phyloP scores from a whole-genome alignment of 345 rosid species.

The Sonneratia alba region DNA sequence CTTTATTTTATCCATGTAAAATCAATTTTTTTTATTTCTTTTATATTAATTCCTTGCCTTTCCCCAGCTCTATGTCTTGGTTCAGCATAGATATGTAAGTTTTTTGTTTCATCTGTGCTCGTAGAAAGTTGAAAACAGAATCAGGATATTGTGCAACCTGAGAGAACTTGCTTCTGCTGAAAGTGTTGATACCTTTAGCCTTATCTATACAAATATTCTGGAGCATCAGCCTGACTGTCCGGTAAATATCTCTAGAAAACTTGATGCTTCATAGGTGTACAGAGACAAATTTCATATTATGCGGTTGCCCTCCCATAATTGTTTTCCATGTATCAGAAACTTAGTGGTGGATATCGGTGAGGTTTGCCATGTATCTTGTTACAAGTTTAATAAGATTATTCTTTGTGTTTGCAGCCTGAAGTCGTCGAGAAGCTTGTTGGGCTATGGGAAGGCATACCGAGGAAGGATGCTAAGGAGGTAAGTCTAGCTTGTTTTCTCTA shows the following conservation, averaged over 20 bases:
- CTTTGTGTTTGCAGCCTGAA: constrained; percentile 50
- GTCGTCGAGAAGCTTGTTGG: constrained; percentile 97
- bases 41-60: neutral
- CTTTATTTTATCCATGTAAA: neutral
- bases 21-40: neutral
- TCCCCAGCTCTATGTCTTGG: neutral
- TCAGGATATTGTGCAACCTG: constrained; percentile 76
- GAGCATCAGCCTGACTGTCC: constrained; percentile 99
- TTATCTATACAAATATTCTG: constrained; percentile 84
- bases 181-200: constrained; percentile 89
- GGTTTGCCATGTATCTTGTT: neutral
- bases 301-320: neutral
- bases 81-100: neutral
- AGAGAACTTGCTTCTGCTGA: constrained; percentile 99
- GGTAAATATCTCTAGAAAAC: constrained; percentile 27
- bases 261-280: neutral
- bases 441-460: constrained; percentile 90
- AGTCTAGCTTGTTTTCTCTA: neutral
- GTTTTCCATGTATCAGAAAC: neutral
- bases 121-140: constrained; percentile 91
- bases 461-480: constrained; percentile 99
- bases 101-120: neutral
- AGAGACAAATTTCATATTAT: neutral
- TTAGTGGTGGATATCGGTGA: neutral
- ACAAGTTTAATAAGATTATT: neutral